These are phyloP conservation scores for Conringia planisiliqua DNA, from an alignment of 345 rosid genomes.

Conservation along the genomic window DNA sequence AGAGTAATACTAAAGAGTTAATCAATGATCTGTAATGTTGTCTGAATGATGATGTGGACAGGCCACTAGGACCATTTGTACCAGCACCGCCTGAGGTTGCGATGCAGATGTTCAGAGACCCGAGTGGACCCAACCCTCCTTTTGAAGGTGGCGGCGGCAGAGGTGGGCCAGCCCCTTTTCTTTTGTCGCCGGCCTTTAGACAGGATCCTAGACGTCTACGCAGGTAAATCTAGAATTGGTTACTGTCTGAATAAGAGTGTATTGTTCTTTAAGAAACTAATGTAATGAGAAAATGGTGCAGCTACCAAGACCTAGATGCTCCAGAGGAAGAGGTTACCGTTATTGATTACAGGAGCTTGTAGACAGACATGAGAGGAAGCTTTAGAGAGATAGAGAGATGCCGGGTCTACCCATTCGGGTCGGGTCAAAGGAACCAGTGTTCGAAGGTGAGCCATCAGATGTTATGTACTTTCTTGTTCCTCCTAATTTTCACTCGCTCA, in stretches of 20 bases:
- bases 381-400: background rate
- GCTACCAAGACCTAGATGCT: conserved; percentile 97
- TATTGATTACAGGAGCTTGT: conserved; percentile 97
- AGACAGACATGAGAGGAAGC: conserved; percentile 22
- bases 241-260: background rate
- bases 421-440: background rate
- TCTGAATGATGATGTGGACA: conserved; percentile 37
- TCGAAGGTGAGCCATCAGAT: conserved; percentile 2
- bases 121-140: conserved; percentile 62
- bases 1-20: background rate
- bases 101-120: conserved; percentile 88
- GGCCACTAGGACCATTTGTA: conserved; percentile 97
- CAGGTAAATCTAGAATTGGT: conserved; percentile 46
- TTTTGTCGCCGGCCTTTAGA: conserved; percentile 62
- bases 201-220: conserved; percentile 97
- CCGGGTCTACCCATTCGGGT: background rate
- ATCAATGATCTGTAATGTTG: background rate
- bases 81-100: conserved; percentile 98
- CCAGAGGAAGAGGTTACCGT: conserved; percentile 98
- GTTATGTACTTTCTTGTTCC: background rate
- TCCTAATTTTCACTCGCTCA: background rate
- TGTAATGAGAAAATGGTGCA: conserved; percentile 38
- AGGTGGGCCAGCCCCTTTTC: conserved; percentile 75
- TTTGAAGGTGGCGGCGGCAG: conserved; percentile 73
- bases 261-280: background rate